These are phyloP conservation scores for Russula abietina DNA, from an alignment of 768 basidiomycete genomes.

Conservation along the genomic window DNA sequence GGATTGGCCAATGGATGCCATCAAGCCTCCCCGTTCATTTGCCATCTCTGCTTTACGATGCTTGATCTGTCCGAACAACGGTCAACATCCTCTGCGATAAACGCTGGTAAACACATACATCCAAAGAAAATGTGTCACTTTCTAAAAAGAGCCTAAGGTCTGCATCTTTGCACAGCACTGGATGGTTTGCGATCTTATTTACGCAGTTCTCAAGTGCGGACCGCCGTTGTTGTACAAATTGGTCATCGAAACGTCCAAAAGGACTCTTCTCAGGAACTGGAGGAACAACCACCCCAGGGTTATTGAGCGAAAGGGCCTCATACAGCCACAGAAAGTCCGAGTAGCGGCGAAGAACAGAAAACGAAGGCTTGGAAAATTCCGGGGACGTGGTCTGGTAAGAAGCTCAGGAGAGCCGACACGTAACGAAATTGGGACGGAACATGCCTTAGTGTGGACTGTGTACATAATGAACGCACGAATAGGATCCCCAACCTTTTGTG, in stretches of 20 bases:
- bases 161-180: slow-evolving; percentile 78
- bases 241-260: slow-evolving; percentile 88
- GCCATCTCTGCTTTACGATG: slow-evolving; percentile 74
- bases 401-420: background rate
- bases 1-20: slow-evolving; percentile 77
- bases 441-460: slow-evolving; percentile 84
- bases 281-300: slow-evolving; percentile 95
- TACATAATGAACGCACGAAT: slow-evolving; percentile 94
- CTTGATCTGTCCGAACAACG: slow-evolving; percentile 57
- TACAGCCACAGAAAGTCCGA: slow-evolving; percentile 98
- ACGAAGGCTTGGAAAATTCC: slow-evolving; percentile 71
- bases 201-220: slow-evolving; percentile 83
- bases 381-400: slow-evolving; percentile 71
- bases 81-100: background rate
- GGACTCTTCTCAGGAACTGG: slow-evolving; percentile 94
- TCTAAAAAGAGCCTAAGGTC: slow-evolving; percentile 90
- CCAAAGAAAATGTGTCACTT: slow-evolving; percentile 83
- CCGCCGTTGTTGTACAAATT: slow-evolving; percentile 84
- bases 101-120: slow-evolving; percentile 49
- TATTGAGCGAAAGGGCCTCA: slow-evolving; percentile 80
- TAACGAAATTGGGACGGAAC: slow-evolving; percentile 25
- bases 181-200: slow-evolving; percentile 89
- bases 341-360: slow-evolving; percentile 94
- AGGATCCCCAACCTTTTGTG: slow-evolving; percentile 94
- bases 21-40: slow-evolving; percentile 73